Conservation (phyloP, 2,329 filamentous ascomycete species). For the Zymoseptoria tritici region DNA sequence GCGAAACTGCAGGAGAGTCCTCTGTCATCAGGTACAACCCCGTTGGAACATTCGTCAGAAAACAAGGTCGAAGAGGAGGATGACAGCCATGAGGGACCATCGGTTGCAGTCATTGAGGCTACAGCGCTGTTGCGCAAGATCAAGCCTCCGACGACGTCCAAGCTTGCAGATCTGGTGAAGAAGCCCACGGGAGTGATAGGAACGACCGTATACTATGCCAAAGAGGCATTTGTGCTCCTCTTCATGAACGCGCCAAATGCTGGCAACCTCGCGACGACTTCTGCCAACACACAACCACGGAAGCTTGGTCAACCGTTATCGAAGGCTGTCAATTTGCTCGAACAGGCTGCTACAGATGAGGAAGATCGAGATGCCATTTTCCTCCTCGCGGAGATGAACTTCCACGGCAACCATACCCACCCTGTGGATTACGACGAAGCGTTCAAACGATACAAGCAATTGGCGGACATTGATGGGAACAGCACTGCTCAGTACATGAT, state of each 20-base stretch:
- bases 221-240: conserved; percentile 54
- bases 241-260: conserved; percentile 56
- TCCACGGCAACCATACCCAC: conserved; percentile 88
- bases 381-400: conserved; percentile 87
- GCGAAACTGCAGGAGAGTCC: conserved; percentile 3
- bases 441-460: conserved; percentile 70
- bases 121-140: conserved; percentile 35
- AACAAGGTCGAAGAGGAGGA: conserved; percentile 1
- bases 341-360: conserved; percentile 45
- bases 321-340: conserved; percentile 52
- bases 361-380: conserved; percentile 76
- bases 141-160: conserved; percentile 33
- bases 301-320: conserved; percentile 47
- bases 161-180: conserved; percentile 33
- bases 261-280: conserved; percentile 33
- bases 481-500: conserved; percentile 93
- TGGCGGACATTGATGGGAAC: conserved; percentile 74
- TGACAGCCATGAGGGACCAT: conserved; percentile 4
- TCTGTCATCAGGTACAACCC: conserved; percentile 2
- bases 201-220: conserved; percentile 52
- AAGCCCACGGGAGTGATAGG: conserved; percentile 54
- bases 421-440: conserved; percentile 73
- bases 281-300: conserved; percentile 32
- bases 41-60: conserved; percentile 1
- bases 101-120: conserved; percentile 31